Evolutionary conservation across 768 basidiomycete species (phyloP).

Genomic region (Leucocoprinus leucothites): DNA sequence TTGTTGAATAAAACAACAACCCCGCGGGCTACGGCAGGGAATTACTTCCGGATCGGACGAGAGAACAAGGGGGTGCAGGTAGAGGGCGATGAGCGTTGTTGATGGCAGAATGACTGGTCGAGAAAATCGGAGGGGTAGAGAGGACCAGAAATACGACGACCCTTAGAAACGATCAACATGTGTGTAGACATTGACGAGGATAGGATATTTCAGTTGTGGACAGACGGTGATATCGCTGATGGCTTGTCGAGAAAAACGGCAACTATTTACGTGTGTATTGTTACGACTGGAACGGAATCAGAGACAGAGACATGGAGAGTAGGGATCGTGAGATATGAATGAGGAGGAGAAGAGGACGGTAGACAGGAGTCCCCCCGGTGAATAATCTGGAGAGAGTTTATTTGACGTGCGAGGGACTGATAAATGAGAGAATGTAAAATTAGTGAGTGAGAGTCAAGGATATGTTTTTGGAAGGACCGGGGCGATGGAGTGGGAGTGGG

Average conservation of each 20-base stretch:
- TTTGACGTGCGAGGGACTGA: conserved; percentile 9
- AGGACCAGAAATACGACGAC: background rate
- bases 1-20: background rate
- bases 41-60: background rate
- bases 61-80: background rate
- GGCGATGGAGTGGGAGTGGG: conserved; percentile 13
- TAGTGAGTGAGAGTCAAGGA: background rate
- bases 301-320: background rate
- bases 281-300: background rate
- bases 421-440: background rate
- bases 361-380: background rate
- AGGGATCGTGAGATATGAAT: background rate
- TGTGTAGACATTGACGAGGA: background rate
- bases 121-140: background rate
- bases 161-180: conserved; percentile 7
- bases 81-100: background rate
- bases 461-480: conserved; percentile 10
- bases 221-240: conserved; percentile 11
- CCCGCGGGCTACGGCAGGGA: background rate
- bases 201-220: conserved; percentile 2
- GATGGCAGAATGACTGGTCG: background rate
- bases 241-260: background rate
- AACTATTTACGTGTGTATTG: no score
- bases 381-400: conserved; percentile 3
- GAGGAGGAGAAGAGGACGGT: no score